Conservation (phyloP, 1,139 yeast genomes). For the Geotrichum fermentans region DNA sequence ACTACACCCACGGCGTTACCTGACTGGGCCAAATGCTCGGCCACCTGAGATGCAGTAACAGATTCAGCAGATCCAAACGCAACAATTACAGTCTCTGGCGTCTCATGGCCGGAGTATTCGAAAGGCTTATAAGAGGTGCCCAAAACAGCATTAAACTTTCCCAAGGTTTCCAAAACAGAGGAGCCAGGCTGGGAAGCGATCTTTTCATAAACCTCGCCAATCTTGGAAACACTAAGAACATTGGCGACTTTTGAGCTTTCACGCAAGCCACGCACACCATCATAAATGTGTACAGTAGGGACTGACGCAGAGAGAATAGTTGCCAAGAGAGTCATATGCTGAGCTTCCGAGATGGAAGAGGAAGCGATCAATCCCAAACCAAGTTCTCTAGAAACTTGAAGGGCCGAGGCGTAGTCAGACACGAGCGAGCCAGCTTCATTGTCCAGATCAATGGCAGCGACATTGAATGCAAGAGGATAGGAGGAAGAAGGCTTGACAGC, state of each 20-base stretch:
- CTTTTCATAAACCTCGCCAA: slow-evolving; percentile 43
- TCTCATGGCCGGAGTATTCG: slow-evolving; percentile 60
- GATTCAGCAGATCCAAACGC: slow-evolving; percentile 70
- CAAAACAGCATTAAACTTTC: slow-evolving; percentile 45
- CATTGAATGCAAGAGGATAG: slow-evolving; percentile 54
- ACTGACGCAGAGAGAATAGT: slow-evolving; percentile 57
- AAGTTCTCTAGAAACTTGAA: slow-evolving; percentile 58
- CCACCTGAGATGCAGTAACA: slow-evolving; percentile 47
- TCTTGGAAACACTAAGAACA: slow-evolving; percentile 45
- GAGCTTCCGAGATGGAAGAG: slow-evolving; percentile 44
- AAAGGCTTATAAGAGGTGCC: slow-evolving; percentile 61
- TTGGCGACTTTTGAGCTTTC: slow-evolving; percentile 49
- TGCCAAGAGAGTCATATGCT: slow-evolving; percentile 62
- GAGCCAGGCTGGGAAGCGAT: slow-evolving; percentile 29
- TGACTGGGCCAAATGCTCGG: slow-evolving; percentile 31
- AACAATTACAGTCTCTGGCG: slow-evolving; percentile 69
- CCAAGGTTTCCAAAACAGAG: slow-evolving; percentile 15
- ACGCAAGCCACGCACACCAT: slow-evolving; percentile 66
- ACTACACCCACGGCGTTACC: slow-evolving; percentile 55
- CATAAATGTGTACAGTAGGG: slow-evolving; percentile 69
- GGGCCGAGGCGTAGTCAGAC: slow-evolving; percentile 63
- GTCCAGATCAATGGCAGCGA: slow-evolving; percentile 71
- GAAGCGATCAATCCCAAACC: slow-evolving; percentile 74
- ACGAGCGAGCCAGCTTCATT: slow-evolving; percentile 48
- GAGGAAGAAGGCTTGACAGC: slow-evolving; percentile 32